phyloP scores from a whole-genome alignment of 768 basidiomycete species.

The Trametes sanguinea region DNA sequence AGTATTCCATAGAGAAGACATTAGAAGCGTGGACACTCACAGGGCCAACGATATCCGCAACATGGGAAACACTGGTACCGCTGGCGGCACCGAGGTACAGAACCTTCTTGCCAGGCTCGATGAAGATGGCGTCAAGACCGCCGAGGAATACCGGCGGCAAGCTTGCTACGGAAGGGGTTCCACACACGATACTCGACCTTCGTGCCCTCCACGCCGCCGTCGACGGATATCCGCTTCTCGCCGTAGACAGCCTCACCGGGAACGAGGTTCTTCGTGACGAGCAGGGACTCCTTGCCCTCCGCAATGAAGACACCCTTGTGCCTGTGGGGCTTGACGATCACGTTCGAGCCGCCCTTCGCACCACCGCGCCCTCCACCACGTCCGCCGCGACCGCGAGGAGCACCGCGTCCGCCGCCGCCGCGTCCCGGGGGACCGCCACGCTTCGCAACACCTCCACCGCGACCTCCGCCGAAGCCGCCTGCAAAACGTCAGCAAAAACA shows the following conservation, averaged over 20 bases:
- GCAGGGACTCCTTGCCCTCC: slow-evolving; percentile 93
- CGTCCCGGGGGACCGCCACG: slow-evolving; percentile 29
- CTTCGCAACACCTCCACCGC: slow-evolving; percentile 29
- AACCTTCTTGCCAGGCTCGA: slow-evolving; percentile 93
- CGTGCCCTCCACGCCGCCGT: slow-evolving; percentile 69
- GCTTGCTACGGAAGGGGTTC: slow-evolving; percentile 98
- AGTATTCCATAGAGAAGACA: neutral
- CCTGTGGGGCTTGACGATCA: slow-evolving; percentile 92
- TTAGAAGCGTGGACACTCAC: slow-evolving; percentile 46
- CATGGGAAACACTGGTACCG: slow-evolving; percentile 97
- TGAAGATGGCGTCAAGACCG: slow-evolving; percentile 91
- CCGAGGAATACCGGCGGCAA: slow-evolving; percentile 97
- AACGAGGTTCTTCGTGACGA: slow-evolving; percentile 97
- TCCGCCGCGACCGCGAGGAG: slow-evolving; percentile 35
- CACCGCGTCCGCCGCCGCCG: slow-evolving; percentile 39
- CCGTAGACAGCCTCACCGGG: slow-evolving; percentile 98
- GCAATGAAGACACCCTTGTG: slow-evolving; percentile 96
- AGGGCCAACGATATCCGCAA: slow-evolving; percentile 97
- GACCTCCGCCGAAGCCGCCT: slow-evolving; percentile 16
- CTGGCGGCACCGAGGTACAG: slow-evolving; percentile 97
- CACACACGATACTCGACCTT: slow-evolving; percentile 98
- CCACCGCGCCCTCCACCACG: slow-evolving; percentile 67
- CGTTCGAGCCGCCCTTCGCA: slow-evolving; percentile 79
- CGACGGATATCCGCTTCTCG: slow-evolving; percentile 94
- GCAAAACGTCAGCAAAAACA: neutral